phyloP scores from a whole-genome alignment of 495 filamentous ascomycete genomes.

The Letharia columbiana region DNA sequence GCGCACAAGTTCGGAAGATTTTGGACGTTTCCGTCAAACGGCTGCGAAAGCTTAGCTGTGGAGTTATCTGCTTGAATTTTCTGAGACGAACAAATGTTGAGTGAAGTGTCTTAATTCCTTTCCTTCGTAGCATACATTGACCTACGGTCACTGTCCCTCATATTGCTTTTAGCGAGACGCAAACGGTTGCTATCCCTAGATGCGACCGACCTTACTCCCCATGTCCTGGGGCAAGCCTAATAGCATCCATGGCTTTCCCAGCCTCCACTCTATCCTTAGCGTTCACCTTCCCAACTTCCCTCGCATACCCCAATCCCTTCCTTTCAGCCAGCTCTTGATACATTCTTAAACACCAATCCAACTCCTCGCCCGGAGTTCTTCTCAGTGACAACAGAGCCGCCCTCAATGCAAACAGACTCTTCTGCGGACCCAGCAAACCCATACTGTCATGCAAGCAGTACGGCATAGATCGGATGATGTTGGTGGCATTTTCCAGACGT shows the following conservation, averaged over 20 bases:
- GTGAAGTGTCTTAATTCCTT: too few relatives aligned
- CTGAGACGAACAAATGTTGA: too few relatives aligned
- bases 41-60: too few relatives aligned
- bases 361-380: neutral
- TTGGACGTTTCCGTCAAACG: too few relatives aligned
- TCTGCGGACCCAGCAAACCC: neutral
- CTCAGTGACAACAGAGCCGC: conserved; percentile 1
- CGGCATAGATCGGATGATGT: neutral
- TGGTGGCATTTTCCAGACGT: neutral
- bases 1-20: too few relatives aligned
- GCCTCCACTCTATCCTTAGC: neutral
- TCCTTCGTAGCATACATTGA: too few relatives aligned
- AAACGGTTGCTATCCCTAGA: neutral
- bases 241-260: neutral
- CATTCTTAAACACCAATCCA: neutral
- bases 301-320: neutral
- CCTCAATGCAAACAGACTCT: neutral
- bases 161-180: too few relatives aligned
- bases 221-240: neutral
- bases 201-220: neutral
- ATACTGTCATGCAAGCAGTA: conserved; percentile 4
- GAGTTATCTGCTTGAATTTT: too few relatives aligned
- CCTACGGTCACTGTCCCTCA: too few relatives aligned
- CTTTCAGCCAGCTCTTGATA: neutral
- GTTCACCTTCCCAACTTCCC: neutral